These are phyloP conservation scores for Hygrophoropsis aurantiaca DNA, from an alignment of 768 basidiomycete genomes.

Conservation along the genomic window DNA sequence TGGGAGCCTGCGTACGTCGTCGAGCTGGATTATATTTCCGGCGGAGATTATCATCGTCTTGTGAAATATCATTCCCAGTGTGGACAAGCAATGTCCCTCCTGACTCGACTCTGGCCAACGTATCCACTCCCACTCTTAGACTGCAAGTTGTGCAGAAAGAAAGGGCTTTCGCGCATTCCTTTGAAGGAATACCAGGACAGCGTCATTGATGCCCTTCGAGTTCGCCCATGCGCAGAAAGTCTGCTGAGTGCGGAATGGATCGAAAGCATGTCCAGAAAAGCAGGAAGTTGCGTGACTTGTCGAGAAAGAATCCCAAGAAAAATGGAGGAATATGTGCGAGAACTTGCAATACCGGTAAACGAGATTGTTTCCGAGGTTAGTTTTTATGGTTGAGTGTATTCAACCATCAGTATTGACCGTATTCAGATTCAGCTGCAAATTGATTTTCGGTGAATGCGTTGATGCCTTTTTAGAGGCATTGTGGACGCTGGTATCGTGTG, in stretches of 20 bases:
- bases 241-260: conserved; percentile 30
- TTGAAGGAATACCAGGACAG: conserved; percentile 32
- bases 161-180: conserved; percentile 30
- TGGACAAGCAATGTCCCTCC: conserved; percentile 34
- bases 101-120: conserved; percentile 28
- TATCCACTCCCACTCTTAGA: conserved; percentile 31
- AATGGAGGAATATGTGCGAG: conserved; percentile 28
- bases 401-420: not conserved
- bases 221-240: conserved; percentile 32
- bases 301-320: conserved; percentile 29
- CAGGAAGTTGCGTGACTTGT: conserved; percentile 29
- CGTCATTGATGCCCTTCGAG: conserved; percentile 29
- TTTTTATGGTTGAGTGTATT: not conserved
- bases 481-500: too few species aligned
- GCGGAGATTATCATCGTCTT: conserved; percentile 34
- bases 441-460: not conserved
- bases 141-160: conserved; percentile 35
- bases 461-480: too few species aligned
- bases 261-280: conserved; percentile 26
- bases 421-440: conserved; percentile 2
- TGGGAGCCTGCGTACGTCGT: conserved; percentile 30
- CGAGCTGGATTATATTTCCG: conserved; percentile 39
- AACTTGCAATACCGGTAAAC: conserved; percentile 24
- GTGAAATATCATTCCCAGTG: conserved; percentile 35
- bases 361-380: conserved; percentile 29